Evolutionary conservation across 2,329 filamentous ascomycete species (phyloP).

Genomic region (Boeremia lycopersici): DNA sequence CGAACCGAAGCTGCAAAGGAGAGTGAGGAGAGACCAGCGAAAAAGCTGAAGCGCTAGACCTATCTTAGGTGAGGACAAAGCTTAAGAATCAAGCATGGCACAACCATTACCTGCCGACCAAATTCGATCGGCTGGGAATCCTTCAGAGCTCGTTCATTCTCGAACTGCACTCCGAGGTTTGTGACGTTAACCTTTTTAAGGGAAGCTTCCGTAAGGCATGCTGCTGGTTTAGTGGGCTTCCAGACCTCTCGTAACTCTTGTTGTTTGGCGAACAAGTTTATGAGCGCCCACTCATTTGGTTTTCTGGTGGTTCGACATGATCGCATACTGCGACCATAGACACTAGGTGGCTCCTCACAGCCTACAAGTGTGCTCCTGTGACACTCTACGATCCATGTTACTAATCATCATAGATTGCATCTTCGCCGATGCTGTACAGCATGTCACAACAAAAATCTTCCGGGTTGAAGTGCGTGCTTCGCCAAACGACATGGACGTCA

Average conservation of each 20-base stretch:
- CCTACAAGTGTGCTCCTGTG: too few relatives aligned
- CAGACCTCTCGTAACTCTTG: neutral
- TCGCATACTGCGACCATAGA: too few relatives aligned
- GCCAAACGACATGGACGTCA: too few relatives aligned
- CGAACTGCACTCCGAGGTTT: too few relatives aligned
- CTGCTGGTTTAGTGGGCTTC: neutral
- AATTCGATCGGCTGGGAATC: neutral
- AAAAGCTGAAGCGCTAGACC: slow-evolving; percentile 4
- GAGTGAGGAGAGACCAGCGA: slow-evolving; percentile 2
- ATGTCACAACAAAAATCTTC: too few relatives aligned
- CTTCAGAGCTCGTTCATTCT: neutral
- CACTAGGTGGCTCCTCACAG: too few relatives aligned
- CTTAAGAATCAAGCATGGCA: neutral
- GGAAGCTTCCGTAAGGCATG: neutral
- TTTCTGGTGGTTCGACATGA: neutral
- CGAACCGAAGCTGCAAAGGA: neutral
- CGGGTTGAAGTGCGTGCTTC: too few relatives aligned
- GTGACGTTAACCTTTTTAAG: too few relatives aligned
- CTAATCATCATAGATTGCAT: too few relatives aligned
- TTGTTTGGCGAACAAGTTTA: neutral
- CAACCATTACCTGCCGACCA: neutral
- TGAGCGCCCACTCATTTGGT: neutral
- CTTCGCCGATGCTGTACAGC: too few relatives aligned
- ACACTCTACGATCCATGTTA: too few relatives aligned
- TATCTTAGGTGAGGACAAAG: neutral